These are phyloP conservation scores for Hirsutella rhossiliensis DNA, from an alignment of 2,329 filamentous ascomycete species.

Conservation along the genomic window DNA sequence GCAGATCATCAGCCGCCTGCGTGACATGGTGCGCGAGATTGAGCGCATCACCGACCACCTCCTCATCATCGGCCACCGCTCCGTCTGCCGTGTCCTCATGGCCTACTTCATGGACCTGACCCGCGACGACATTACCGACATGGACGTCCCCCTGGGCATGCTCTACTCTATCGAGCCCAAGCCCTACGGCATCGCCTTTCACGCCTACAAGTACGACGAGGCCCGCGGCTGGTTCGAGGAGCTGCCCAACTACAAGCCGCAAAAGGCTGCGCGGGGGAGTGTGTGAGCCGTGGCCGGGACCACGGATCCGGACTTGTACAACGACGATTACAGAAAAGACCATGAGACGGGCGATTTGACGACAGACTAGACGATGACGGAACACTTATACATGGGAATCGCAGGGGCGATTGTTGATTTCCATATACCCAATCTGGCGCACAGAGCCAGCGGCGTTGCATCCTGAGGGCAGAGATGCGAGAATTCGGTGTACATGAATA, in stretches of 20 bases:
- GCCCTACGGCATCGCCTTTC: conserved; percentile 95
- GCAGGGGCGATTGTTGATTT: not conserved
- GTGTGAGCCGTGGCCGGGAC: conserved; percentile 6
- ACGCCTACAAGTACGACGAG: conserved; percentile 84
- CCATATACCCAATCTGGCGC: not conserved
- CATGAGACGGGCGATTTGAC: not conserved
- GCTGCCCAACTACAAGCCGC: conserved; percentile 70
- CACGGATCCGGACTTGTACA: not conserved
- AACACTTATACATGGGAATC: not conserved
- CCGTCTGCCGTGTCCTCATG: conserved; percentile 81
- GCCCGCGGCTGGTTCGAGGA: conserved; percentile 70
- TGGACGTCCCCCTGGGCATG: conserved; percentile 89
- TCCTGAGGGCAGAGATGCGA: not conserved
- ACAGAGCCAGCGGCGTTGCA: not conserved
- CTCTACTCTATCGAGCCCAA: conserved; percentile 93
- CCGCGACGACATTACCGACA: conserved; percentile 80
- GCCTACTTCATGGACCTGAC: conserved; percentile 94
- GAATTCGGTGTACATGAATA: not conserved
- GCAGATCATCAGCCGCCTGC: conserved; percentile 89
- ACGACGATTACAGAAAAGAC: not conserved
- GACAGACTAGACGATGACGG: not conserved
- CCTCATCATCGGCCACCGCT: conserved; percentile 83
- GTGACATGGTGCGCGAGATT: conserved; percentile 91
- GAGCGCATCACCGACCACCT: conserved; percentile 96
- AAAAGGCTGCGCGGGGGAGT: conserved; percentile 28